These are phyloP conservation scores for Metschnikowia baotianmanensis DNA, from an alignment of 805 yeast genomes.

Conservation along the genomic window DNA sequence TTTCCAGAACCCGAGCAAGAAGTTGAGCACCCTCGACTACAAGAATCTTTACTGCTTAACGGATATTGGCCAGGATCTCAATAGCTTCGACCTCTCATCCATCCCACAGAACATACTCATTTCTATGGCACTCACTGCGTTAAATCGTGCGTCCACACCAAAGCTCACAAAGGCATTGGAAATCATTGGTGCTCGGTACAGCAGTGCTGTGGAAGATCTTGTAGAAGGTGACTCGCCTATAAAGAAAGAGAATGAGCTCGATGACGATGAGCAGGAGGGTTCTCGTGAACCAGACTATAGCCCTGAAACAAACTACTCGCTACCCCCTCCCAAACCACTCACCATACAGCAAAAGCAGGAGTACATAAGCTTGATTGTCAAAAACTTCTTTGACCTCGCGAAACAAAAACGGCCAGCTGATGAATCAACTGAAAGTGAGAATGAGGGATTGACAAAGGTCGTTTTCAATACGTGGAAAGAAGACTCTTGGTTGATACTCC, in stretches of 20 bases:
- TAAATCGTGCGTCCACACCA: conserved; percentile 50
- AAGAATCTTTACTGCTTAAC: conserved; percentile 67
- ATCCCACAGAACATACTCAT: conserved; percentile 64
- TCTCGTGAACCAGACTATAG: conserved; percentile 28
- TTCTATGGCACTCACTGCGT: conserved; percentile 64
- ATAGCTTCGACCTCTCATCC: conserved; percentile 65
- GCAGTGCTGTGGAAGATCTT: conserved; percentile 32
- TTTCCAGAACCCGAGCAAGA: conserved; percentile 32
- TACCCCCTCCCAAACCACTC: conserved; percentile 58
- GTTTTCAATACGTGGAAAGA: conserved; percentile 52
- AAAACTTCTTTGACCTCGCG: conserved; percentile 54
- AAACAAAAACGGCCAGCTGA: conserved; percentile 23
- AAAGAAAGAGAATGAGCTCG: conserved; percentile 16
- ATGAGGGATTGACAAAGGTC: conserved; percentile 54
- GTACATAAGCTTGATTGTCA: conserved; percentile 56
- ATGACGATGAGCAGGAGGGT: conserved; percentile 20
- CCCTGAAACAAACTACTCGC: conserved; percentile 44
- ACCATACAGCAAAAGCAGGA: conserved; percentile 53
- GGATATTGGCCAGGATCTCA: conserved; percentile 56
- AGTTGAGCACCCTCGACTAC: conserved; percentile 40
- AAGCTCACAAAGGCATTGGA: conserved; percentile 63
- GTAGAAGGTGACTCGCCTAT: conserved; percentile 10
- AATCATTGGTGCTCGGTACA: conserved; percentile 67
- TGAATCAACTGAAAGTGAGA: conserved; percentile 28
- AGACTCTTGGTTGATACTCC: conserved; percentile 72